Base-by-base conservation (phyloP, 495 filamentous ascomycete genomes). In the Xylaria telfairii region DNA sequence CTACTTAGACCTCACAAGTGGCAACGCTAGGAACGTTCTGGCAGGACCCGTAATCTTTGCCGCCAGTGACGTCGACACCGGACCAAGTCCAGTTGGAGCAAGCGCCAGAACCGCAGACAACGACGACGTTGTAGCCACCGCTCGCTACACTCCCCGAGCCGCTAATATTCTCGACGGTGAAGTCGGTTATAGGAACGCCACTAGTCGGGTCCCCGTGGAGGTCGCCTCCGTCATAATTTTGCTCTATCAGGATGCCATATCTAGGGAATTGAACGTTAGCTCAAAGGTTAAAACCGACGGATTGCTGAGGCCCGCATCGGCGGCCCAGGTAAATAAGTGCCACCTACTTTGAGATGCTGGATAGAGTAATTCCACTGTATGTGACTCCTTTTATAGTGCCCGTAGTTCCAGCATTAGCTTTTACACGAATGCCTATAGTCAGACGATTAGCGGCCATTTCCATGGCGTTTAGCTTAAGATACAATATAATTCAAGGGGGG, bases 221-320 rank as follows among this genome's bases (percentile, higher is more conserved):
- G 72, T 80, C 81, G 44, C 89, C 90, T 70, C 90, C 90, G 81
- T 87, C 78, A 73, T 92, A 92, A 77, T 91, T 89, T 79, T 92
- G 90, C 80, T 92, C 80, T 56, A 92, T 87, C 69, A 90, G 82
- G 60, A 92, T 87, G 60, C 90, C 90, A 75, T 91, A 89, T 32
- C 86, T 84, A 8, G 83, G 79, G 75, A 91, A 90, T 30, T 80
- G 78, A 61, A 5, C 12, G 60, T 63, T 63, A 63, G 60, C 12
- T 30, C 15, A 5, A n/a, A n/a, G n/a, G n/a, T n/a, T n/a, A n/a
- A n/a, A n/a, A n/a, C n/a, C n/a, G n/a, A n/a, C n/a, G n/a, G n/a
- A n/a, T n/a, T n/a, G n/a, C n/a, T n/a, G n/a, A n/a, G n/a, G n/a
- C n/a, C n/a, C n/a, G n/a, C n/a, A n/a, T n/a, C n/a, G n/a, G n/a